Evolutionary conservation across 495 filamentous ascomycete genomes (phyloP).

Genomic region (Pyrenula aspistea): DNA sequence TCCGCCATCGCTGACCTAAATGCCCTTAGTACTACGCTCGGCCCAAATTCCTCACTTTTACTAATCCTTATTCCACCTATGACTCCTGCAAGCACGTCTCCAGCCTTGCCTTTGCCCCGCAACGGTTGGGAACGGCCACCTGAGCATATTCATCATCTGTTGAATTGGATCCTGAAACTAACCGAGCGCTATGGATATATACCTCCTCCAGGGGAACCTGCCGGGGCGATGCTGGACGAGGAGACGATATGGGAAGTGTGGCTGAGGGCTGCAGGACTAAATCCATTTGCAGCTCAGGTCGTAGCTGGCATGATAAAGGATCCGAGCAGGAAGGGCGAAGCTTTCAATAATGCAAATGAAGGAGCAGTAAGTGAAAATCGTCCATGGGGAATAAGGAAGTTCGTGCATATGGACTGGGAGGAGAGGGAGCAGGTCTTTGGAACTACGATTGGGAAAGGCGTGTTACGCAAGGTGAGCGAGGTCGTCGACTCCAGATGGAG

Average conservation of each 20-base stretch:
- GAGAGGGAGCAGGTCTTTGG: not conserved
- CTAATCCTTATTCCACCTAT: not conserved
- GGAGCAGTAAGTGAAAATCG: not conserved
- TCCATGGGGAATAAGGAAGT: not conserved
- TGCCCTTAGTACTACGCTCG: not conserved
- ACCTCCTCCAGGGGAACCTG: not conserved
- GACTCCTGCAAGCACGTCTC: not conserved
- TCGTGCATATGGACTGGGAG: not conserved
- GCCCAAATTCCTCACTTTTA: not conserved
- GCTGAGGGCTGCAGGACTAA: conserved; percentile 60
- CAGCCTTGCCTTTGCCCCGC: not conserved
- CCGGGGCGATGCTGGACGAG: not conserved
- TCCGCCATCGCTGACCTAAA: not conserved
- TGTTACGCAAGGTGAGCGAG: not conserved
- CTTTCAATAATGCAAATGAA: not conserved
- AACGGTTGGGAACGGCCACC: not conserved
- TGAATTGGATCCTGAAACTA: not conserved
- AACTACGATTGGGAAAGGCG: not conserved
- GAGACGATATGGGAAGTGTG: conserved; percentile 67
- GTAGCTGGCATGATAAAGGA: conserved; percentile 29
- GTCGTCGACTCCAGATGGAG: not conserved
- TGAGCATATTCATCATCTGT: not conserved
- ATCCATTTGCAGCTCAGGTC: conserved; percentile 68
- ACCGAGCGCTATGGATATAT: not conserved
- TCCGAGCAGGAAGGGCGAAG: not conserved